Evolutionary conservation across 495 filamentous ascomycete species (phyloP), one percentile per base, ranked within the genome.

Genomic region (Pseudotulostoma volvatum): DNA sequence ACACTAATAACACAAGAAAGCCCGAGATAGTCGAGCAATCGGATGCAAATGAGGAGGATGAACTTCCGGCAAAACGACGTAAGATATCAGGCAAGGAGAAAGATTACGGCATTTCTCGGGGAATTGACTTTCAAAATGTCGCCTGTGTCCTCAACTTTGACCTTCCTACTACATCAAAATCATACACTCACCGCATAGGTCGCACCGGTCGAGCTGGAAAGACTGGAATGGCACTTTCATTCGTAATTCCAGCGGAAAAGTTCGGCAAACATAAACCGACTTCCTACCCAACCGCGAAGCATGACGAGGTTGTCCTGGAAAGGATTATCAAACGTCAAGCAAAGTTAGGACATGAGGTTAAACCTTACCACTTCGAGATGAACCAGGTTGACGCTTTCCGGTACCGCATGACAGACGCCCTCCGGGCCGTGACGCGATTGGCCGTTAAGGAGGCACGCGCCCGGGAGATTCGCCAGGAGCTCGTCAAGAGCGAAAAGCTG

Each of bases 81-180:
- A 83, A 76, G 48, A 56, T 67, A 37, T 53, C 61, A 11, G 64
- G 63, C 35, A 68, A 69, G 33, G 77, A 87, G 47, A 80, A 81
- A 53, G 90, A 96, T 49, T 96, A 87, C 51, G 84, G 87, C 21
- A 73, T 96, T 21, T 86, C 88, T 9, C 79, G 90, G 44, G 86
- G 85, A 33, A 90, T 95, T 55, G 90, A 99, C 57, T 99, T 99
- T 68, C 78, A 84, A 44, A 83, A 94, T 56, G 84, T 96, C 37
- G 77, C 87, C 16, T 84, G 81, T 43, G 84, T 99, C 15, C 73
- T 99, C 46, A 99, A 99, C 67, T 96, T 96, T 49, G 90, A 99
- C 57, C 75, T 96, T 30, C 92, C 90, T 0, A 71, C 73, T 21
- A 79, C 73, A 9, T 77, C 83, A n/a, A 87, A 80, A 53, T 92